A percentile compares a stretch with the other conserved stretches of the same genome.
These are phyloP conservation scores for Calonectria pauciramosa DNA, from an alignment of 2,329 filamentous ascomycete species.

Conservation along the genomic window DNA sequence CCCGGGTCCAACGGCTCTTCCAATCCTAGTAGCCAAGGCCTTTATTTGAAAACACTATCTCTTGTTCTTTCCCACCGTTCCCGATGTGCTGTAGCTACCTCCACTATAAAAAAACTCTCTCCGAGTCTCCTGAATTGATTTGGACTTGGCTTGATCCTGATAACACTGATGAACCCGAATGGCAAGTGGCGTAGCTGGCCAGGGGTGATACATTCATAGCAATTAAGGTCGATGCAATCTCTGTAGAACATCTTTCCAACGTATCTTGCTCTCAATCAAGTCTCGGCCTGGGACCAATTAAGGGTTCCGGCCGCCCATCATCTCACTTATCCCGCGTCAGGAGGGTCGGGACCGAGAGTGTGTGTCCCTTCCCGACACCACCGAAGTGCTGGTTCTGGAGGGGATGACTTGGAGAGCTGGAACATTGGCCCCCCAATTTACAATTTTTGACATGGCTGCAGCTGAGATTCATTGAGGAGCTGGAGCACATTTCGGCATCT, in stretches of 20 bases:
- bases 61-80: neutral
- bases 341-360: constrained; percentile 9
- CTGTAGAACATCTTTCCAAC: neutral
- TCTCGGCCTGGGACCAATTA: constrained; percentile 21
- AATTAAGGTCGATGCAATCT: constrained; percentile 22
- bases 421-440: neutral
- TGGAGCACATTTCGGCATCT: neutral
- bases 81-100: neutral
- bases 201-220: neutral
- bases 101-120: neutral
- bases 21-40: neutral
- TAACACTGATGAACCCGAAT: neutral
- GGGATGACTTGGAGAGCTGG: neutral
- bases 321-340: neutral
- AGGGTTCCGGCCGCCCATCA: neutral
- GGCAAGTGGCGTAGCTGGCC: neutral
- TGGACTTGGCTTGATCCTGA: neutral
- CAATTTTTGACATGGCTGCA: neutral
- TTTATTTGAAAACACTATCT: neutral
- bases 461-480: neutral
- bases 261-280: neutral
- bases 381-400: constrained; percentile 2
- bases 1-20: neutral
- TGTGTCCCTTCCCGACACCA: constrained; percentile 31
- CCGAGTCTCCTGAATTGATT: neutral